phyloP scores from a whole-genome alignment of 176 grass and related monocot genomes.

The Musa troglodytarum region DNA sequence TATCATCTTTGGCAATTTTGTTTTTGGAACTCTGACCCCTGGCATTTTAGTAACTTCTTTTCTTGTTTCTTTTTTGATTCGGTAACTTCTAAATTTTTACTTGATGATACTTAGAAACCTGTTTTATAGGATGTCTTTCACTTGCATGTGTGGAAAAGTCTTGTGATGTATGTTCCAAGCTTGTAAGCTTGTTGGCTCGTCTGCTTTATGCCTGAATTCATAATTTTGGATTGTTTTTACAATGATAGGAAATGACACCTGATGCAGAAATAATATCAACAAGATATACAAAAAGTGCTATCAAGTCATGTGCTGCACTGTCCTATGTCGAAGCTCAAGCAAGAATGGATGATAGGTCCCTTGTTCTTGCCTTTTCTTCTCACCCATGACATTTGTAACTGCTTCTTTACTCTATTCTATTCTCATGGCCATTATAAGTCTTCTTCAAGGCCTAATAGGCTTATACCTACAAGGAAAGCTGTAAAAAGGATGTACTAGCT shows the following conservation, averaged over 20 bases:
- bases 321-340: slow-evolving; percentile 99
- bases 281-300: slow-evolving; percentile 87
- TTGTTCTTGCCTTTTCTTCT: background rate
- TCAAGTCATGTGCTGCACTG: slow-evolving; percentile 94
- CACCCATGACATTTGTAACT: background rate
- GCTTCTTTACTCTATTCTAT: background rate
- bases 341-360: slow-evolving; percentile 94
- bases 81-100: background rate
- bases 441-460: background rate
- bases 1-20: too few species aligned
- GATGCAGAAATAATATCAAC: slow-evolving; percentile 72
- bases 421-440: background rate
- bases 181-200: background rate
- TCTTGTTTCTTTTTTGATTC: background rate
- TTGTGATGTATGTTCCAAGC: background rate
- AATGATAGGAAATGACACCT: slow-evolving; percentile 80
- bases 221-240: background rate
- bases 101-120: background rate
- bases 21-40: too few species aligned
- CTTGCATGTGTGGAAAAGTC: background rate
- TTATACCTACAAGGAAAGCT: background rate
- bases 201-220: background rate
- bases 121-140: background rate
- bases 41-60: background rate
- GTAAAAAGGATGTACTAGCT: background rate